phyloP scores from a whole-genome alignment of 176 grass and related monocot genomes.

The Triticum urartu region DNA sequence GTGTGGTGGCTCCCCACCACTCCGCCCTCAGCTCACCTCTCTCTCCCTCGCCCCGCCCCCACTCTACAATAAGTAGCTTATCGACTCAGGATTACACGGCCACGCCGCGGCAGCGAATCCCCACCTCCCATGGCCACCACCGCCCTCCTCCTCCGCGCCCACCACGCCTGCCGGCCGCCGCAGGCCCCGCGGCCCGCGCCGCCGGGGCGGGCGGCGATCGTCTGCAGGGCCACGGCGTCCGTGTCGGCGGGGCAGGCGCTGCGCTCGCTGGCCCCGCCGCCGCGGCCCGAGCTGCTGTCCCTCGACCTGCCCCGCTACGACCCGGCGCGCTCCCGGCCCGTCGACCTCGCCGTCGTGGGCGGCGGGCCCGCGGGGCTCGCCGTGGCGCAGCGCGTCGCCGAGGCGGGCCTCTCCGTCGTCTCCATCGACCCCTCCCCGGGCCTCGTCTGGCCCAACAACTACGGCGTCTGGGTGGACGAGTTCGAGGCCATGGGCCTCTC shows the following conservation, averaged over 20 bases:
- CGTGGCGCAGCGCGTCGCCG: slow-evolving; percentile 84
- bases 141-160: slow-evolving; percentile 40
- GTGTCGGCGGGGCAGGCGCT: slow-evolving; percentile 28
- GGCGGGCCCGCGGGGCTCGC: slow-evolving; percentile 86
- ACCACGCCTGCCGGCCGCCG: slow-evolving; percentile 14
- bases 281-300: slow-evolving; percentile 55
- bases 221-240: slow-evolving; percentile 32
- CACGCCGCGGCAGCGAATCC: slow-evolving; percentile 20
- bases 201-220: not conserved
- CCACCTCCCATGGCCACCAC: not conserved
- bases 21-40: not conserved
- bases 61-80: slow-evolving; percentile 33
- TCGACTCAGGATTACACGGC: slow-evolving; percentile 37
- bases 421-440: slow-evolving; percentile 77
- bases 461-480: slow-evolving; percentile 96
- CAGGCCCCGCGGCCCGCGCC: not conserved
- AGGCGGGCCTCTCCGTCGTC: slow-evolving; percentile 83
- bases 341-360: slow-evolving; percentile 86
- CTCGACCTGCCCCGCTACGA: slow-evolving; percentile 84
- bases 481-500: slow-evolving; percentile 89
- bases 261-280: slow-evolving; percentile 49
- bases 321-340: slow-evolving; percentile 51
- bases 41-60: not conserved
- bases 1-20: not conserved
- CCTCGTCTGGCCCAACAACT: slow-evolving; percentile 90